Evolutionary conservation across 257 asterid genomes (phyloP), one percentile per base, ranked within the genome.

Genomic region (Solanum pennellii): DNA sequence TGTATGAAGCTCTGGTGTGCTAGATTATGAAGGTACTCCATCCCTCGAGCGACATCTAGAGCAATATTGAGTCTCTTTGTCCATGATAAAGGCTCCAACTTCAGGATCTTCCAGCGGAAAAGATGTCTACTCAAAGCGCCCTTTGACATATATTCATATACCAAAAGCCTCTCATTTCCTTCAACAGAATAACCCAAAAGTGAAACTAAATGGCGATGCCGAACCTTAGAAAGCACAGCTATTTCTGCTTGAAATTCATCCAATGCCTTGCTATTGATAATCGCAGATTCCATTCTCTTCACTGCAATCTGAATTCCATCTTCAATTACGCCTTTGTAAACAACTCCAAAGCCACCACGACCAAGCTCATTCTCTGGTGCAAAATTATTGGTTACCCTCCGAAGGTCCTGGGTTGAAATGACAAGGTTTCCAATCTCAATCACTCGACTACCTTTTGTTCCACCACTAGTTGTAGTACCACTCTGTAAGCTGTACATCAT

Each of bases 311-410:
- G 87, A 25, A 92, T 90, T 4, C 96, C 96, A 56, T 91, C 94
- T 65, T 93, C 93, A 29, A 90, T 82, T 89, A 89, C 88, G 7
- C 98, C 98, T 89, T 91, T 94, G 91, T 95, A 95, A 11, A 95
- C 98, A 45, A 90, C 92, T 39, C 98, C 98, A 85, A 94, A 95
- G 42, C 98, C 98, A 59, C 98, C 98, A 13, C 93, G 93, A 10
- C 98, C 98, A 3, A 95, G 93, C 91, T 92, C 98, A 86, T 95
- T 95, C 85, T 91, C 96, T 82, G 29, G 72, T 3, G 93, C 90
- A 39, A 95, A 95, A 85, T 93, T 79, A 77, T 90, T 86, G 82
- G 98, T 95, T 35, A 86, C 98, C 18, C 82, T 83, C 23, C 93
- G 93, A 52, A 95, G 94, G 71, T 88, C 86, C 59, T 91, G 93